Evolutionary conservation across 2,329 filamentous ascomycete genomes (phyloP).

Genomic region (Apiospora aurea): DNA sequence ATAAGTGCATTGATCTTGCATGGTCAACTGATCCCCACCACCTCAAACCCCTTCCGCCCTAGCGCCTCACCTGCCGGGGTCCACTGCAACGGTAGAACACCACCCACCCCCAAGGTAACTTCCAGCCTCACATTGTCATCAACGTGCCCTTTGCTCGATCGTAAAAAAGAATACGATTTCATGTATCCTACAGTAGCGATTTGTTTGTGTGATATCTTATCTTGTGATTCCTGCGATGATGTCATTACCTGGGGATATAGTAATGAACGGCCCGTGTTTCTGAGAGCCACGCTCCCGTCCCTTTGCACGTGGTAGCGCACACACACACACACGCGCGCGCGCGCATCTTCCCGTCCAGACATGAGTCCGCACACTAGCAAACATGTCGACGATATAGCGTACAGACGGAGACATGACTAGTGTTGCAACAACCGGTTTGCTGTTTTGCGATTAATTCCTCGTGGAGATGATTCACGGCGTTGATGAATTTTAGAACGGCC

Average conservation of each 20-base stretch:
- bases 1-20: constrained; percentile 20
- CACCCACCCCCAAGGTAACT: background rate
- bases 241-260: background rate
- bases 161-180: background rate
- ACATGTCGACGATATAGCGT: background rate
- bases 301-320: background rate
- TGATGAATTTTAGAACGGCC: background rate
- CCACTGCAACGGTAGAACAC: background rate
- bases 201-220: background rate
- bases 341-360: background rate
- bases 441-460: background rate
- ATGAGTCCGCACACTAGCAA: background rate
- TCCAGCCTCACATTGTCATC: background rate
- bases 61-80: background rate
- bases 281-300: no score
- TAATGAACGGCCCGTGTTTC: background rate
- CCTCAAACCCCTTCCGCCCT: background rate
- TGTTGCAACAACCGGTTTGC: background rate
- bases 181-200: background rate
- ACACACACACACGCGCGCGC: no score
- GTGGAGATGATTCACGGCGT: no score
- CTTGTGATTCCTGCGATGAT: background rate
- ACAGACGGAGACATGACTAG: background rate
- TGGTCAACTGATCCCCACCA: constrained; percentile 3
- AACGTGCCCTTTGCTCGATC: constrained; percentile 1